Evolutionary conservation across 495 filamentous ascomycete genomes (phyloP), one percentile per base, ranked within the genome.

Genomic region (Polyplosphaeria fusca): DNA sequence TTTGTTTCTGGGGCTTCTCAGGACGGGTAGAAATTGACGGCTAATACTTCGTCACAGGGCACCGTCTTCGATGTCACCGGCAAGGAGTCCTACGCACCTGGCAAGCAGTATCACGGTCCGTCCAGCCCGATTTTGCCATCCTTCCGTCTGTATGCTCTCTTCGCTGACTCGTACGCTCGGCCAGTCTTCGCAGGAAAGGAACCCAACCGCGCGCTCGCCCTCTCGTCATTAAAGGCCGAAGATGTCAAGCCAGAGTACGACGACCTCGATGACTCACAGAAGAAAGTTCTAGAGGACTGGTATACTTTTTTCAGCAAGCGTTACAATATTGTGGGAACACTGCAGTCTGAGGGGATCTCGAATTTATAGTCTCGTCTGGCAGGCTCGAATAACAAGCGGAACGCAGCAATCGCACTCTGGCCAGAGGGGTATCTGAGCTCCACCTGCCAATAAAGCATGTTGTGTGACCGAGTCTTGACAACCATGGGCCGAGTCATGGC

Each of bases 271-370:
- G 91, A 95, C n/a, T 89, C 91, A 73, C 84, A 96, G 69, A 89
- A 96, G 74, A 79, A 76, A 23, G 82, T 86, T 13, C 75, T 99
- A 37, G 77, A 88, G 20, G 94, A 97, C 67, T 99, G 93, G 93
- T 84, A 82, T 48, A 94, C 86, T 2, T 98, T 95, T 75, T 98
- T 97, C 74, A 86, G 83, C 64, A 98, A 96, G 74, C 78, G 93
- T 37, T 98, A 98, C 69, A 96, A 92, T 65, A 82, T 96, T 52
- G 85, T 96, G 37, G 93, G 93, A 27, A 42, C 42, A 50, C 40
- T 65, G 12, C 46, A 57, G 27, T 24, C 43, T 1, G 51, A 53
- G 27, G 22, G 27, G 19, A 27, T 20, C 19, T 45, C 52, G 3
- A 53, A 22, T 18, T 26, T 54, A 22, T 54, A 39, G 25, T 5